Evolutionary conservation across 1,284 basidiomycete genomes (phyloP), one percentile per base, ranked within the genome.

Genomic region (Schizophyllum commune): DNA sequence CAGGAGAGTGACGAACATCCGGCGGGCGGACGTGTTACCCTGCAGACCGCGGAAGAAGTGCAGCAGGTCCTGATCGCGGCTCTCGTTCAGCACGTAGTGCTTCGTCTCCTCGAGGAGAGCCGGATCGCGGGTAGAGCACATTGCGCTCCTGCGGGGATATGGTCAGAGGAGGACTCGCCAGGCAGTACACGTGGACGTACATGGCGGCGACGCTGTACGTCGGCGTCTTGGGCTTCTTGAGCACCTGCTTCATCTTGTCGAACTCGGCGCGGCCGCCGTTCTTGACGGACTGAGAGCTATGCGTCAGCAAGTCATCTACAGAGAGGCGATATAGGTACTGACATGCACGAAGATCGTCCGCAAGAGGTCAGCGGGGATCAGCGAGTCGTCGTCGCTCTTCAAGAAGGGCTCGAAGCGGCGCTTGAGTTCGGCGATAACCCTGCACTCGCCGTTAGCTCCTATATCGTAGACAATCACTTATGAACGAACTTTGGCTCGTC

Each of bases 181-280:
- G n/a, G n/a, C n/a, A n/a, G n/a, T n/a, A n/a, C n/a, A n/a, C n/a
- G n/a, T n/a, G n/a, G 54, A 70, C 80, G 70, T 72, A 83, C 90
- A 94, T 84, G 52, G 89, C 86, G 61, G 86, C 79, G 63, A 84
- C 81, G 67, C 84, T 82, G 55, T 85, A 80, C 1, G 84, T 82
- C 0, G 94, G 90, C 39, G 90, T 92, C 68, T 82, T 81, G 2
- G 90, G 85, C 62, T 90, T 86, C 69, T 84, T 80, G 71, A 88
- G 88, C 52, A 95, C 82, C 59, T 78, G 76, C 65, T 89, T 80
- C 56, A 91, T 78, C 58, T 86, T 85, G 60, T 92, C 84, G 72
- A 89, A 97, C 72, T 96, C 94, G 57, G 78, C 77, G 57, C 78
- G 78, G 17, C 92, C 93, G 58, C 94, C 94, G 69, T 88, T 77